Evolutionary conservation across 768 basidiomycete species (phyloP), one percentile per base, ranked within the genome.

Genomic region (Lactarius pseudohatsudake): DNA sequence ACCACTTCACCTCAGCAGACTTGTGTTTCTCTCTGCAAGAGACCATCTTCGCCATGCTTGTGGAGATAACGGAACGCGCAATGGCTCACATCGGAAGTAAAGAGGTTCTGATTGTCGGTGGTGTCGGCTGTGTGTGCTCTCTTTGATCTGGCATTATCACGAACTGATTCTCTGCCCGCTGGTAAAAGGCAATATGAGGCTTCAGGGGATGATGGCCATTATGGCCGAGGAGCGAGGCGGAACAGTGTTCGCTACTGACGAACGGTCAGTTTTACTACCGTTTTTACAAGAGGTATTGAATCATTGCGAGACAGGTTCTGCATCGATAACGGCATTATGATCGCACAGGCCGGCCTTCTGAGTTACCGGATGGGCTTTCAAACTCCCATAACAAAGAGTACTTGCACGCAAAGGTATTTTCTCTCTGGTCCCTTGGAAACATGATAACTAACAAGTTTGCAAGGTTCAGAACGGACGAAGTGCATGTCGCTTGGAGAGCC

Each of bases 321-420:
- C 77, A 98, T 99, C 67, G 97, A 99, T 76, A 99, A 99, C 71
- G 97, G 97, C 1, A 96, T 98, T 71, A 99, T 99, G 97, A 98
- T 99, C 62, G 96, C 97, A 2, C 97, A 99, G 74, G 97, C 97
- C 7, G 97, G 97, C 6, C 82, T 99, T 34, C 81, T 99, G 43
- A 87, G 89, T 68, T 94, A 86, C 75, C 84, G 97, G 2, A 98
- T 96, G 94, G 97, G 96, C 30, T 83, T 87, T 67, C 77, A 78
- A 57, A 98, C 95, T 0, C 83, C 89, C 2, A 74, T 98, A 34
- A 75, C 82, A 32, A 85, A 96, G 73, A 95, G 89, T 62, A 90
- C 86, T 40, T 96, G 94, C 73, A 98, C 96, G 8, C 97, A 99
- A 79, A 84, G 96, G 94, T 92, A 66, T 71, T 81, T 60, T 45